Conservation (phyloP, 78 protist genomes). For the Polysphondylium violaceum region DNA sequence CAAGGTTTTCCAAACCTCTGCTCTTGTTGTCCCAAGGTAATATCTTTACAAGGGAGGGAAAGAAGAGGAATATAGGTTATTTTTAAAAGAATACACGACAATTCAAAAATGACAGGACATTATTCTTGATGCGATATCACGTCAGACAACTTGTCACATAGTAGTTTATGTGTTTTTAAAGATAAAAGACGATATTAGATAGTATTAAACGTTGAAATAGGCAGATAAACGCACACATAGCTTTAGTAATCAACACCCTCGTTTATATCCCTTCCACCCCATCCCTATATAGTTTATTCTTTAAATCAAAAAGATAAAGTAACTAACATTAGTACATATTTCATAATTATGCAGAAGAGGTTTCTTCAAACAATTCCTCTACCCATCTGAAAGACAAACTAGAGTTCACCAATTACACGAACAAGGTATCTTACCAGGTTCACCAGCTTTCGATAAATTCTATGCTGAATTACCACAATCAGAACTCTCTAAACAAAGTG, state of each 20-base stretch:
- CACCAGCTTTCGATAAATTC: constrained; percentile 64
- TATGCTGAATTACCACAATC: constrained; percentile 22
- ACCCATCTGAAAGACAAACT: constrained; percentile 75
- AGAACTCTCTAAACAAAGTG: constrained; percentile 25
- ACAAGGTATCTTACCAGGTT: constrained; percentile 39
- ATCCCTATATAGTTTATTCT: neutral
- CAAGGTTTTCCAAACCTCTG: constrained; percentile 4
- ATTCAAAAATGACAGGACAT: neutral
- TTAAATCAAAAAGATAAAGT: neutral
- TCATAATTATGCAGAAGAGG: constrained; percentile 21
- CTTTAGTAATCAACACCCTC: neutral
- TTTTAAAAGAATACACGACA: neutral
- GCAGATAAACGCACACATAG: neutral
- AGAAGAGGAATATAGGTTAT: neutral
- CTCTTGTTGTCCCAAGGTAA: neutral
- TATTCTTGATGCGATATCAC: too few relatives aligned
- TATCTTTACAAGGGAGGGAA: neutral
- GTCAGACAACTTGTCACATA: too few relatives aligned
- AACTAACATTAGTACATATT: neutral
- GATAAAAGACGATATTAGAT: too few relatives aligned
- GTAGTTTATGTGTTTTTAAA: too few relatives aligned
- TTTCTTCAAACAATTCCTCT: constrained; percentile 53
- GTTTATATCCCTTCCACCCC: neutral
- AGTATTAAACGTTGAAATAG: too few relatives aligned
- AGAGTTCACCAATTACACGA: constrained; percentile 29